Percentiles rank a stretch among this genome's conserved stretches.
phyloP scores from a whole-genome alignment of 805 yeast species.

The Maudiozyma pseudohumilis region DNA sequence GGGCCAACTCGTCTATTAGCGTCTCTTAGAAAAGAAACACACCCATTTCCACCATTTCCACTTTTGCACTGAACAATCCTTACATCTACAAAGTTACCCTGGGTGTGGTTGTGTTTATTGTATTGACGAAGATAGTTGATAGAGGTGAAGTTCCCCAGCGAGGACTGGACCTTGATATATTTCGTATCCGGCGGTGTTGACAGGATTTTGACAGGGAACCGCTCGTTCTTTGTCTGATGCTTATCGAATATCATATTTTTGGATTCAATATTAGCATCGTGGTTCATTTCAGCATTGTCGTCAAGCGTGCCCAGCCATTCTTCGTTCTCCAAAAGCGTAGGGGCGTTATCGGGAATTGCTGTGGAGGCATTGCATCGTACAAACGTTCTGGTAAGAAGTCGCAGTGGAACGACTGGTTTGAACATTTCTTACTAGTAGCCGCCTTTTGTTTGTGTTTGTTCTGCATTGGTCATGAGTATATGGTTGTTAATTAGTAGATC shows the following conservation, averaged over 20 bases:
- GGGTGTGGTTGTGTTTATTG: constrained; percentile 37
- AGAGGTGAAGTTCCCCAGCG: constrained; percentile 22
- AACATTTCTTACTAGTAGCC: too few relatives aligned
- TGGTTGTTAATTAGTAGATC: too few relatives aligned
- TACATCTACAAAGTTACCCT: constrained; percentile 45
- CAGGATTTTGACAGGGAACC: constrained; percentile 9
- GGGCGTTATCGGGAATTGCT: constrained; percentile 31
- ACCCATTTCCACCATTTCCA: constrained; percentile 87
- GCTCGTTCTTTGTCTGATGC: constrained; percentile 1
- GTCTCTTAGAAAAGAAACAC: constrained; percentile 76
- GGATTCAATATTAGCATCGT: neutral
- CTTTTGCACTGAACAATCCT: constrained; percentile 56
- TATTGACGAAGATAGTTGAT: constrained; percentile 23
- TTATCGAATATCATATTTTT: neutral
- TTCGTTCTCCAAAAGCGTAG: constrained; percentile 35
- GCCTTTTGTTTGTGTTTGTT: too few relatives aligned
- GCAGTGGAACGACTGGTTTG: too few relatives aligned
- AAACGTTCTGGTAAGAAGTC: too few relatives aligned
- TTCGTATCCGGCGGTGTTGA: constrained; percentile 17
- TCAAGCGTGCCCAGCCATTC: constrained; percentile 30
- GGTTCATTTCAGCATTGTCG: neutral
- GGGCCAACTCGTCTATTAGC: constrained; percentile 83
- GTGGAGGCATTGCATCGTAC: too few relatives aligned
- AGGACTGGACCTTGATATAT: constrained; percentile 15
- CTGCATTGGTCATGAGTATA: too few relatives aligned